Evolutionary conservation across 805 yeast genomes (phyloP), one percentile per base, ranked within the genome.

Genomic region (Wickerhamomyces rabaulensis): DNA sequence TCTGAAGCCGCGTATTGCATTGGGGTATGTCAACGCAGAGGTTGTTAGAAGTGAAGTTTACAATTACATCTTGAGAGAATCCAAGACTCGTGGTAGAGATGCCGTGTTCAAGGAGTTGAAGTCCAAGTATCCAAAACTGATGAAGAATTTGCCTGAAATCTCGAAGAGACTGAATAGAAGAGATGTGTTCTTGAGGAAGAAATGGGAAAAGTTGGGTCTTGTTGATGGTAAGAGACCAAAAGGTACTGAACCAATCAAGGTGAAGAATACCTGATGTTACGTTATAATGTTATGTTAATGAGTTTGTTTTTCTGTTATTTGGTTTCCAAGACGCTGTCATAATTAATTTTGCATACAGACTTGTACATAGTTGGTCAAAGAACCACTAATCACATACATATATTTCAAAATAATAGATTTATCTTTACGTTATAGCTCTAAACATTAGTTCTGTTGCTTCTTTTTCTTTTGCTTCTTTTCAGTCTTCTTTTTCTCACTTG

Each of bases 61-160:
- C 51, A 47, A 57, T 40, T 54, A 59, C 47, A 50, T 58, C 22
- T 36, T 53, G 40, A 46, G 37, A 8, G 41, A 44, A 38, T 29
- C 19, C 37, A 21, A 50, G 46, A 31, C 31, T 26, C 43, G 42
- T 6, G 48, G 59, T 12, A 9, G 52, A 10, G 21, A 50, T 2
- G 52, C 53, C 6, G 43, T 47, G 19, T 21, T 64, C 9, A 27
- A 40, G 10, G 44, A 51, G 13, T 54, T 67, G 37, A 47, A 50
- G 10, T 42, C 43, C 17, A 38, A 51, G 13, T 66, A 66, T 50
- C 67, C 68, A 22, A 59, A 60, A 46, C 55, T 62, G 15, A 66
- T 69, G 68, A 63, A 59, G 25, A 39, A 39, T n/a, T 38, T 53
- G 33, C 36, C 29, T 6, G 13, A 33, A 51, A 50, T 43, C 56